Conservation (phyloP, 2,329 filamentous ascomycete genomes). For the Alternaria burnsii region DNA sequence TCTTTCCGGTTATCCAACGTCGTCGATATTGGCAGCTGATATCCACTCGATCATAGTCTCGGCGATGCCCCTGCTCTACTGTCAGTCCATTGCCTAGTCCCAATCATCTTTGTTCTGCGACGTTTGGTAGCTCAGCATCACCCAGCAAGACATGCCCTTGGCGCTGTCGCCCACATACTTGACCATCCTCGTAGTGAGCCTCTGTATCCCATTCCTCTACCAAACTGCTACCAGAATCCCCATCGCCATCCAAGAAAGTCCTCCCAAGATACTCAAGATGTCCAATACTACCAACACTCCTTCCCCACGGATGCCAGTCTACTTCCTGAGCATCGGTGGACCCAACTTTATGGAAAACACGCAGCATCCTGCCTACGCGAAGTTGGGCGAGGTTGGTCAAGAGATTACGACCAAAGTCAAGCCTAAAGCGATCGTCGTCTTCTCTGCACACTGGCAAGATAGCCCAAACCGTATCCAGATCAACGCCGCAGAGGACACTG, state of each 20-base stretch:
- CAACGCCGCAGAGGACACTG: background rate
- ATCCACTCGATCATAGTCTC: background rate
- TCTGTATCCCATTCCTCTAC: background rate
- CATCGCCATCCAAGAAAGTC: background rate
- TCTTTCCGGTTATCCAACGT: background rate
- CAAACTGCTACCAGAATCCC: background rate
- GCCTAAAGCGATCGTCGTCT: background rate
- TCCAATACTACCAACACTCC: background rate
- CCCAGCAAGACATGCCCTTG: background rate
- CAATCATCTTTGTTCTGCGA: background rate
- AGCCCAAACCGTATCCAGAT: background rate
- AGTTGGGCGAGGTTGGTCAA: background rate
- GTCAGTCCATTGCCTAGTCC: background rate
- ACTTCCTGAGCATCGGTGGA: background rate
- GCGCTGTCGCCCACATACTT: background rate
- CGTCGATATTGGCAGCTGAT: background rate
- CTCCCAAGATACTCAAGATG: background rate
- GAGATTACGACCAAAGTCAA: background rate
- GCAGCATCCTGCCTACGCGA: background rate
- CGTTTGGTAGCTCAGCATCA: background rate
- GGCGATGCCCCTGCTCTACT: background rate
- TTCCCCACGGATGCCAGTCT: background rate
- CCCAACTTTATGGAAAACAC: background rate
- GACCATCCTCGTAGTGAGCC: background rate
- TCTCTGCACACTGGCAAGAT: background rate